Conservation (phyloP, 495 filamentous ascomycete genomes). For the Daldinia childiae region DNA sequence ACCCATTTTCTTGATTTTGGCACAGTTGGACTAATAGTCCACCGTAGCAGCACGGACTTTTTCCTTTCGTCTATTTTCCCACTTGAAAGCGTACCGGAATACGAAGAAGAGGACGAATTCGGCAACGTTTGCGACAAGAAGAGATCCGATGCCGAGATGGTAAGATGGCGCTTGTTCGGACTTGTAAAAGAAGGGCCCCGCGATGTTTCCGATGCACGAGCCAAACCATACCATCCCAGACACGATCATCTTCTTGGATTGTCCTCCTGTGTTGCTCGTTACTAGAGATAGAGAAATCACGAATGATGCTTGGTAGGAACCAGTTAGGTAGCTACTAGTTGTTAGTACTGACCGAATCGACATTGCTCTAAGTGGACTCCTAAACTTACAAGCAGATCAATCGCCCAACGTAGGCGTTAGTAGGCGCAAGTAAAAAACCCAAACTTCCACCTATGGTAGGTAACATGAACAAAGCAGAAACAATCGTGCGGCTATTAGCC, state of each 20-base stretch:
- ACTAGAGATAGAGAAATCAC: constrained; percentile 13
- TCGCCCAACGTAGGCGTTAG: background rate
- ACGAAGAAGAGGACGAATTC: constrained; percentile 15
- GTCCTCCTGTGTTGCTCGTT: constrained; percentile 18
- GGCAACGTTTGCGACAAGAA: constrained; percentile 15
- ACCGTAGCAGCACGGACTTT: constrained; percentile 7
- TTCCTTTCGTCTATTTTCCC: constrained; percentile 12
- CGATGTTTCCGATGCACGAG: constrained; percentile 15
- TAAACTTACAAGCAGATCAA: background rate
- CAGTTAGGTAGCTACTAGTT: background rate
- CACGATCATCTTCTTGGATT: constrained; percentile 22
- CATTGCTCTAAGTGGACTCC: background rate
- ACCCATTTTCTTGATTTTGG: too few relatives aligned
- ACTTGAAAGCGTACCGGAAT: constrained; percentile 16
- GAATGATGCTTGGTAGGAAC: constrained; percentile 17
- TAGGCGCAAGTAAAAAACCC: background rate
- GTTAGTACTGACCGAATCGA: background rate
- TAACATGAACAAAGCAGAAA: constrained; percentile 18
- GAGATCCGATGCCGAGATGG: constrained; percentile 6
- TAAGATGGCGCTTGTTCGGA: constrained; percentile 10
- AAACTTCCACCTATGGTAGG: constrained; percentile 14
- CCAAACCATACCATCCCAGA: constrained; percentile 18
- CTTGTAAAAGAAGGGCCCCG: constrained; percentile 11
- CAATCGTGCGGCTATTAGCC: constrained; percentile 7
- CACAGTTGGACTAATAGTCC: too few relatives aligned